These are phyloP conservation scores for Urostyla sp. DNA, from an alignment of 73 alveolate genomes.

Conservation along the genomic window DNA sequence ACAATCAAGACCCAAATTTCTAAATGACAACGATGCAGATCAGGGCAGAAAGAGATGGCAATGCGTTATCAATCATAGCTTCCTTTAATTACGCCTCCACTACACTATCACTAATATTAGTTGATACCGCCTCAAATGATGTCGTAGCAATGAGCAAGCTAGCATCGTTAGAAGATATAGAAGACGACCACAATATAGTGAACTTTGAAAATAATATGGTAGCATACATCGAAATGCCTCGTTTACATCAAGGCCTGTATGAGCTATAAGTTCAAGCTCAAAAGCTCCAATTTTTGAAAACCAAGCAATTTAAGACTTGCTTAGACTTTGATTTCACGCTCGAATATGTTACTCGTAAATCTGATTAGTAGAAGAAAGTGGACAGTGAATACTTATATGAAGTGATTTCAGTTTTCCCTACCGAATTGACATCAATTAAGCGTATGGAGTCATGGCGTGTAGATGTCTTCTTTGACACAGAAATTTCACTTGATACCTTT, in stretches of 20 bases:
- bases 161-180: conserved; percentile 16
- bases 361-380: not conserved
- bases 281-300: conserved; percentile 7
- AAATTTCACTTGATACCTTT: too few species aligned
- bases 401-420: conserved; percentile 10
- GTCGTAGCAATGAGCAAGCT: conserved; percentile 7
- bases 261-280: not conserved
- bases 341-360: conserved; percentile 20
- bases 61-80: conserved; percentile 24
- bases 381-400: not conserved
- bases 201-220: not conserved
- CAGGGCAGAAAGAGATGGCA: not conserved
- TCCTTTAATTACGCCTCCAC: not conserved
- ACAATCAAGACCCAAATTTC: not conserved
- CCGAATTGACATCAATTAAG: too few species aligned
- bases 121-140: not conserved
- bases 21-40: not conserved
- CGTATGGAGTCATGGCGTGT: too few species aligned
- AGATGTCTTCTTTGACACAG: too few species aligned
- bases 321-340: conserved; percentile 16
- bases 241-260: not conserved
- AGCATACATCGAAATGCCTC: conserved; percentile 1
- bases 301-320: not conserved
- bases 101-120: not conserved
- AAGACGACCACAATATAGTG: not conserved